These are phyloP conservation scores for Ascochyta clinopodiicola DNA, from an alignment of 2,329 filamentous ascomycete species.

Conservation along the genomic window DNA sequence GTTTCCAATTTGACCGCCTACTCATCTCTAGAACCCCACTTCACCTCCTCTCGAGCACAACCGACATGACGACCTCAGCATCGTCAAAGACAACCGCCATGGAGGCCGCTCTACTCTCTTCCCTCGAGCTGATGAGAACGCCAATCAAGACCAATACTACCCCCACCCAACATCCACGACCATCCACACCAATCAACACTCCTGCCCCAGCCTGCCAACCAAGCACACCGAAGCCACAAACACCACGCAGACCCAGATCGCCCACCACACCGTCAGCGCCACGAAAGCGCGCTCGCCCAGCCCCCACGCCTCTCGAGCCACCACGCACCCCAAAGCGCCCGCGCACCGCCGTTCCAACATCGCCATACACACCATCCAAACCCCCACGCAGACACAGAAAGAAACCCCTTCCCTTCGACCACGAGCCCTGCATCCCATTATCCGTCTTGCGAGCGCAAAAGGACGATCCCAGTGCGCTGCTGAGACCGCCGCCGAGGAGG, in stretches of 20 bases:
- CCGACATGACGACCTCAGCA: background rate
- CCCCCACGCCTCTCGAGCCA: background rate
- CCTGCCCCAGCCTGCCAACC: background rate
- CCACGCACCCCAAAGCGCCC: background rate
- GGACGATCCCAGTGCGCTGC: background rate
- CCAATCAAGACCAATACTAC: background rate
- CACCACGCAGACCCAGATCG: background rate
- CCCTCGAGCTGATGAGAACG: background rate
- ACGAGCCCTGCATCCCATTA: background rate
- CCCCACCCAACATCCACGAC: background rate
- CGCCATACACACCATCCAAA: background rate
- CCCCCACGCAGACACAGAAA: background rate
- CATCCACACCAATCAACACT: background rate
- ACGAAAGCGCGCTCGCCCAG: background rate
- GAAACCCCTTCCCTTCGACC: background rate
- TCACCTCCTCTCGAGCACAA: too few relatives aligned
- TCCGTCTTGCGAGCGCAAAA: background rate
- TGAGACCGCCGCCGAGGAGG: slow-evolving; percentile 55
- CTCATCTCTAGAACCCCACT: too few relatives aligned
- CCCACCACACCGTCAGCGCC: background rate
- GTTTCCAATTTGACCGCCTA: too few relatives aligned
- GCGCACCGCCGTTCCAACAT: background rate
- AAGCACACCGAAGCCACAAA: background rate
- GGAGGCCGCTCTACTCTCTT: background rate
- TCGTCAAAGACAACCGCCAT: background rate